Percentiles rank a stretch among this genome's conserved stretches.
Conservation (phyloP, 1,139 yeast genomes). For the Magnusiomyces tetraspermus region DNA sequence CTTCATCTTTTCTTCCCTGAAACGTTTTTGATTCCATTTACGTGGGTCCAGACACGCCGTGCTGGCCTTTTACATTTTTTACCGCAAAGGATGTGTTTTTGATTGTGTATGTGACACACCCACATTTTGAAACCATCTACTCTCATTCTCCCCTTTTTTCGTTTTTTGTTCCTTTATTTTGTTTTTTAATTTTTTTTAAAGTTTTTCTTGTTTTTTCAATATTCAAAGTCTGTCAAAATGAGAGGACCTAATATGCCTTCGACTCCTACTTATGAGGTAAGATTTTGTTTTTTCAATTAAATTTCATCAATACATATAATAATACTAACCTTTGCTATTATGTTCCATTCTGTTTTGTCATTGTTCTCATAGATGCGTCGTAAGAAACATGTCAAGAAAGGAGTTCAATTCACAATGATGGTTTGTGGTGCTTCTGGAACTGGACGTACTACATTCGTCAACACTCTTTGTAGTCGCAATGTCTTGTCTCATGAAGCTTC, state of each 20-base stretch:
- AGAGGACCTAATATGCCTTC: not conserved
- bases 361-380: conserved; percentile 35
- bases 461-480: conserved; percentile 77
- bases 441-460: conserved; percentile 72
- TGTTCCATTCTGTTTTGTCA: no score
- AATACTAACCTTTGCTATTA: not conserved
- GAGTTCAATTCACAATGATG: conserved; percentile 70
- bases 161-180: not conserved
- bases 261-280: conserved; percentile 1
- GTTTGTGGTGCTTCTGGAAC: conserved; percentile 65
- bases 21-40: no score
- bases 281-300: not conserved
- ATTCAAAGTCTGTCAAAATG: not conserved
- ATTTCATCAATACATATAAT: not conserved
- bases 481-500: conserved; percentile 36
- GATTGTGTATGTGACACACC: no score
- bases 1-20: no score
- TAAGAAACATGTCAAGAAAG: conserved; percentile 72
- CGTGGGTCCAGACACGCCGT: not conserved
- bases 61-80: not conserved
- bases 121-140: no score
- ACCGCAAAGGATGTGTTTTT: not conserved
- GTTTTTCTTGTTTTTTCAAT: not conserved
- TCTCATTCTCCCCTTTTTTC: no score
- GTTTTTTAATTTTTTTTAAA: not conserved